Evolutionary conservation across 2,329 filamentous ascomycete genomes (phyloP).

Genomic region (Venturia pyrina): DNA sequence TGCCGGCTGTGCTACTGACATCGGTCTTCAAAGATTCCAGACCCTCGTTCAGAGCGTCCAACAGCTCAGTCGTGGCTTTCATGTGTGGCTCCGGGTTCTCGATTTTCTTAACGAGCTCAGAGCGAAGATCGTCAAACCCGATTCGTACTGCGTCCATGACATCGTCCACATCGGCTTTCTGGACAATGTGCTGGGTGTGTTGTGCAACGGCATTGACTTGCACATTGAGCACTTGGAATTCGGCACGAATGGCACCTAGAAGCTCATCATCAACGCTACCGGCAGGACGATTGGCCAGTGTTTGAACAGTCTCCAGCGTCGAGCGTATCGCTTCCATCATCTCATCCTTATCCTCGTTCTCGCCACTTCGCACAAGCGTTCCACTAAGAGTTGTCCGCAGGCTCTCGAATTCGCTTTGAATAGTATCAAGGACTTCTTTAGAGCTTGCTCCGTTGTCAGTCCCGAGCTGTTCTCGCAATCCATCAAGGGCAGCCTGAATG

Average conservation of each 20-base stretch:
- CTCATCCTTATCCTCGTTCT: constrained; percentile 28
- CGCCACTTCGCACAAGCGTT: constrained; percentile 29
- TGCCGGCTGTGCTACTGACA: constrained; percentile 52
- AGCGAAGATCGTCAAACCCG: constrained; percentile 39
- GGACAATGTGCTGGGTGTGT: constrained; percentile 12
- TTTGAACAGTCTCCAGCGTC: constrained; percentile 29
- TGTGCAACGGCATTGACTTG: constrained; percentile 1
- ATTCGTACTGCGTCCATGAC: constrained; percentile 39
- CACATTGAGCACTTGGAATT: constrained; percentile 33
- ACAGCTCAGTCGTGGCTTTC: constrained; percentile 46
- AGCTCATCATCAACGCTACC: constrained; percentile 38
- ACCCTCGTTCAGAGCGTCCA: constrained; percentile 56
- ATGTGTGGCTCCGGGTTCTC: constrained; percentile 43
- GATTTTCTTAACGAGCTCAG: constrained; percentile 42
- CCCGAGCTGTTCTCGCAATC: constrained; percentile 28
- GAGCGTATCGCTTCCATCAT: constrained; percentile 29
- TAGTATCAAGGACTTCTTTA: constrained; percentile 30
- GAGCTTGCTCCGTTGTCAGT: constrained; percentile 31
- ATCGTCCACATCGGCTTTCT: constrained; percentile 35
- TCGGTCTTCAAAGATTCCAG: constrained; percentile 68
- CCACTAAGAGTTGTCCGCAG: constrained; percentile 33
- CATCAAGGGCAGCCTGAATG: constrained; percentile 41
- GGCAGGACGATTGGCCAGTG: constrained; percentile 18
- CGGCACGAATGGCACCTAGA: constrained; percentile 41
- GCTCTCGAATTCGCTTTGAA: constrained; percentile 33